Conservation (phyloP, 306 rosid species). For the Castanea crenata region DNA sequence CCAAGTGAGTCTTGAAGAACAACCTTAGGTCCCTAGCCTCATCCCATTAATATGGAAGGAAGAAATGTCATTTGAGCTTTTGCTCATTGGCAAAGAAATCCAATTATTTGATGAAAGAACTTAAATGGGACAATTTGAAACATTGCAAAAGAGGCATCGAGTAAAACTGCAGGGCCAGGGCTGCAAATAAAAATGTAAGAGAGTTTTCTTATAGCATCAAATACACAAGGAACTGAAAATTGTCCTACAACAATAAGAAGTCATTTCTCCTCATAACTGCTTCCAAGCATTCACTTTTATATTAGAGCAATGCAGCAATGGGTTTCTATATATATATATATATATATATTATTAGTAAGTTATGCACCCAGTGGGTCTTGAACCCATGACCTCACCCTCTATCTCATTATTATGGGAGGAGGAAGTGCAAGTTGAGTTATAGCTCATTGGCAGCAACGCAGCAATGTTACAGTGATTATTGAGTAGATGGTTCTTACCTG, state of each 20-base stretch:
- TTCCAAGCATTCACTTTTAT: neutral
- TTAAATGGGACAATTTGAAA: neutral
- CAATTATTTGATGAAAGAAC: neutral
- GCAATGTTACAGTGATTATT: neutral
- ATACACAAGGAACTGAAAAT: neutral
- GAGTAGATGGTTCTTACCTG: conserved; percentile 54
- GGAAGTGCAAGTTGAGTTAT: no score
- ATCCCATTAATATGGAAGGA: no score
- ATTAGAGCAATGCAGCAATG: neutral
- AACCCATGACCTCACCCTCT: no score
- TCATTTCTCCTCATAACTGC: conserved; percentile 4
- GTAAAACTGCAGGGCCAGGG: neutral
- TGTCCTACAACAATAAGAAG: conserved; percentile 1
- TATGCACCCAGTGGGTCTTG: no score
- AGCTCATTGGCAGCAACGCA: neutral
- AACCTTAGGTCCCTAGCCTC: no score
- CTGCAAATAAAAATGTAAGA: neutral
- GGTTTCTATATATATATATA: no score
- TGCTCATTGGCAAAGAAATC: neutral
- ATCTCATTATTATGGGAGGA: no score
- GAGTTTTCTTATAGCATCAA: neutral
- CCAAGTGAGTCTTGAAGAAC: no score
- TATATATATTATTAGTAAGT: no score
- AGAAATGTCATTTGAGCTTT: no score
- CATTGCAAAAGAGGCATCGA: neutral